Conservation (phyloP, 106 monocot species). For the Iris macrosiphon region DNA sequence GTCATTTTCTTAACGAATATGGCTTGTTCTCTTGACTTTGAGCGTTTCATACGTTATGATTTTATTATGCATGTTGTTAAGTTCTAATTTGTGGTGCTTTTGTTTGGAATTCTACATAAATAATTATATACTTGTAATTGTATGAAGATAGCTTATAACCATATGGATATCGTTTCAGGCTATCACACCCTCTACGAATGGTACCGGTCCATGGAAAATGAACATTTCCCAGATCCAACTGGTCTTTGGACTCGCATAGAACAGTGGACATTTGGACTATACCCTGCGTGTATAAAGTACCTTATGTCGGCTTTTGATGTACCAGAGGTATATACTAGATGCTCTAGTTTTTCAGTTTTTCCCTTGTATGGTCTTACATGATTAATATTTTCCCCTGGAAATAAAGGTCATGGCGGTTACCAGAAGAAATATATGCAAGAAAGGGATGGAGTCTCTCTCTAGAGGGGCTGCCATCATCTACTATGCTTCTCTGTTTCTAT, state of each 20-base stretch:
- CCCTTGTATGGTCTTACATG: not conserved
- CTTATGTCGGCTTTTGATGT: conserved; percentile 98
- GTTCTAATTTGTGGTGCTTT: no score
- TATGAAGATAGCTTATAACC: no score
- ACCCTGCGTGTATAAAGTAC: conserved; percentile 99
- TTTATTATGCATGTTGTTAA: no score
- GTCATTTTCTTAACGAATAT: no score
- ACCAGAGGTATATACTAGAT: conserved; percentile 85
- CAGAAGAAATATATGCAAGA: conserved; percentile 79
- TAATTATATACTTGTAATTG: no score
- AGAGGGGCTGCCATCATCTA: conserved; percentile 81
- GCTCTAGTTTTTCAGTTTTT: not conserved
- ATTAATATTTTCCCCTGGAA: conserved; percentile 1
- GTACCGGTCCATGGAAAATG: conserved; percentile 88
- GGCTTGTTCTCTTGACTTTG: no score
- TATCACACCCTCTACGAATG: conserved; percentile 97
- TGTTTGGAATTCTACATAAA: no score
- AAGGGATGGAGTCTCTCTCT: conserved; percentile 70
- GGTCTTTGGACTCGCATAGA: conserved; percentile 88
- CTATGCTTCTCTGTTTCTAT: conserved; percentile 82
- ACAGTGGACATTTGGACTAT: conserved; percentile 90
- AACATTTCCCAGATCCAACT: conserved; percentile 96
- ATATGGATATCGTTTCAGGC: conserved; percentile 44
- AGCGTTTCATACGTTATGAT: no score
- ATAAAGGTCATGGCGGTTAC: conserved; percentile 92